These are phyloP conservation scores for Abrus precatorius DNA, from an alignment of 306 rosid genomes.

Conservation along the genomic window DNA sequence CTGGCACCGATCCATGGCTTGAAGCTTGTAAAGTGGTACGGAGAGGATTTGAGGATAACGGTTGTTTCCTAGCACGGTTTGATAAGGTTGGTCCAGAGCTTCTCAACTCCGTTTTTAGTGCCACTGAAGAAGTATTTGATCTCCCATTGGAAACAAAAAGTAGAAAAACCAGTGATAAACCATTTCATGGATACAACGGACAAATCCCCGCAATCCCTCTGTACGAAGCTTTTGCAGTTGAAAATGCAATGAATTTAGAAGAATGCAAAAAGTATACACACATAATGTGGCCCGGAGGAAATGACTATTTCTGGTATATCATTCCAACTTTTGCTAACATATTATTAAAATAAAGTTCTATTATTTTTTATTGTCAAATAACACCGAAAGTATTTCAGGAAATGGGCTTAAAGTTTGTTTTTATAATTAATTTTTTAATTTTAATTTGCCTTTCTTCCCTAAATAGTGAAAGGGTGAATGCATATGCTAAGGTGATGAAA, in stretches of 20 bases:
- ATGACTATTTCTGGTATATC: slow-evolving; percentile 35
- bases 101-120: background rate
- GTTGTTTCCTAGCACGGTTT: slow-evolving; percentile 43
- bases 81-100: slow-evolving; percentile 19
- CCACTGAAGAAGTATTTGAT: slow-evolving; percentile 38
- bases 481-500: slow-evolving; percentile 35
- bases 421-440: background rate
- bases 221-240: slow-evolving; percentile 46
- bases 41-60: slow-evolving; percentile 45
- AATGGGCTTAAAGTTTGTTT: too few relatives aligned
- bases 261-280: slow-evolving; percentile 26
- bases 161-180: slow-evolving; percentile 42
- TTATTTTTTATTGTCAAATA: too few relatives aligned
- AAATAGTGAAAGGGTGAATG: slow-evolving; percentile 35
- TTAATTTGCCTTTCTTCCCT: too few relatives aligned
- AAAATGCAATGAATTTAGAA: slow-evolving; percentile 14
- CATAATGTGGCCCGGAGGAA: slow-evolving; percentile 52
- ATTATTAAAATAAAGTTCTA: too few relatives aligned
- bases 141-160: slow-evolving; percentile 38
- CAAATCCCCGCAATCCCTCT: slow-evolving; percentile 4
- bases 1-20: slow-evolving; percentile 37
- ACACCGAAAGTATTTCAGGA: too few relatives aligned
- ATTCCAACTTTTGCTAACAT: too few relatives aligned
- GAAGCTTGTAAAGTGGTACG: slow-evolving; percentile 32
- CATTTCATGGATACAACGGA: slow-evolving; percentile 41